Conservation (phyloP, 495 filamentous ascomycete genomes). For the Lentithecium fluviatile region DNA sequence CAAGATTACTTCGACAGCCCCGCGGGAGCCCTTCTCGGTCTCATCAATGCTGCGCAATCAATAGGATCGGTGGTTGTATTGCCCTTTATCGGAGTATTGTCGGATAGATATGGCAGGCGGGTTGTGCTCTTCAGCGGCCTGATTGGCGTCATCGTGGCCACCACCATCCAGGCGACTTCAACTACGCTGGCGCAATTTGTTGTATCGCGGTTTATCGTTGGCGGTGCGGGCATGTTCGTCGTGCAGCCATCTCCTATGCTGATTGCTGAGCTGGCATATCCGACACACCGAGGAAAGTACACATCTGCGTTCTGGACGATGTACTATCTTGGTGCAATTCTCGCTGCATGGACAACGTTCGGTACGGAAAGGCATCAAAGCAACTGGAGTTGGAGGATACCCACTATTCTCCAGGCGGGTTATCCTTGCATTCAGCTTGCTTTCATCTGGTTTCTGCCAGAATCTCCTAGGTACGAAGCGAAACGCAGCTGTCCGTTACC, state of each 20-base stretch:
- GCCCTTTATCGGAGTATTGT: too few species aligned
- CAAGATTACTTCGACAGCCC: constrained; percentile 49
- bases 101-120: too few species aligned
- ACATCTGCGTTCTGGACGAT: constrained; percentile 63
- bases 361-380: constrained; percentile 48
- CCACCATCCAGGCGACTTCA: background rate
- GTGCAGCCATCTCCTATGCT: constrained; percentile 62
- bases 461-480: constrained; percentile 47
- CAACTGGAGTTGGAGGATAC: constrained; percentile 54
- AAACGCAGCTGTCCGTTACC: too few species aligned
- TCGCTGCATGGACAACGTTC: constrained; percentile 52
- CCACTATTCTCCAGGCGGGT: constrained; percentile 51
- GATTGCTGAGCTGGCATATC: constrained; percentile 61
- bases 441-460: constrained; percentile 55
- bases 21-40: constrained; percentile 52
- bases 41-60: constrained; percentile 2
- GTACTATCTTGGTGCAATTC: constrained; percentile 54
- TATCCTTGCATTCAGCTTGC: constrained; percentile 50
- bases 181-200: constrained; percentile 27
- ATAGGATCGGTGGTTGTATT: background rate
- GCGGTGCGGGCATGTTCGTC: constrained; percentile 50
- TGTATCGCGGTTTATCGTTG: constrained; percentile 42
- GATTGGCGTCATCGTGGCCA: too few species aligned
- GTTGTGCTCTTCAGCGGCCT: too few species aligned
- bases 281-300: constrained; percentile 57